Evolutionary conservation across 1,139 yeast genomes (phyloP), one percentile per base, ranked within the genome.

Genomic region (Taphrina wiesneri): DNA sequence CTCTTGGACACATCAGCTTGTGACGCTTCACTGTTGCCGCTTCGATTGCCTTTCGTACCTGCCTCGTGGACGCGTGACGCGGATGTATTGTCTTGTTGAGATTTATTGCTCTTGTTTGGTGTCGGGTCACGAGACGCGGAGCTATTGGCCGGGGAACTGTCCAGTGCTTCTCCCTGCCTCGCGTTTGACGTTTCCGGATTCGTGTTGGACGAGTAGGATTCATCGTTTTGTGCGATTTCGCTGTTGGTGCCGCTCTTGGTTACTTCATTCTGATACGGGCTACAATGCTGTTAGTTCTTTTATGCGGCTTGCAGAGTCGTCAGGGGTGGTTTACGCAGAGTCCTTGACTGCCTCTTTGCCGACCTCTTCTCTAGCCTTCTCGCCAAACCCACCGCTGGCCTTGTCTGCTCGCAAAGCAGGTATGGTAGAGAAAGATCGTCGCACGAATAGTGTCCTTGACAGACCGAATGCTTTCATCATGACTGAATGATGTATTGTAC

Each of bases 361-460:
- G 21, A 34, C 47, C 43, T 60, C 45, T 41, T 49, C 41, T 13
- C 64, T 41, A n/a, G 51, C 57, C 30, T 49, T 56, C 11, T 60
- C 64, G 13, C 57, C 64, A 32, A 60, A 60, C 6, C 64, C 64
- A 17, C 57, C 64, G 21, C 26, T 51, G 11, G 64, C 64, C 19
- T 49, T 49, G 30, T 26, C 39, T 13, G 64, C 57, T 25, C 57
- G 51, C 19, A 41, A 17, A 9, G 36, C 32, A 5, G 23, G 49
- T 11, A 21, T 13, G 25, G 45, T 32, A 9, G 45, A 15, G 30
- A 52, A 52, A 3, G 56, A 19, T 28, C 54, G 34, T 17, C 54
- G 54, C 19, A 17, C 21, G 13, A 49, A 17, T 4, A 28, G 36
- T 3, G 23, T 49, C 54, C 54, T 26, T 49, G 54, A 28, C 1